Evolutionary conservation across 2,329 filamentous ascomycete species (phyloP).

Genomic region (Tolypocladium inflatum): DNA sequence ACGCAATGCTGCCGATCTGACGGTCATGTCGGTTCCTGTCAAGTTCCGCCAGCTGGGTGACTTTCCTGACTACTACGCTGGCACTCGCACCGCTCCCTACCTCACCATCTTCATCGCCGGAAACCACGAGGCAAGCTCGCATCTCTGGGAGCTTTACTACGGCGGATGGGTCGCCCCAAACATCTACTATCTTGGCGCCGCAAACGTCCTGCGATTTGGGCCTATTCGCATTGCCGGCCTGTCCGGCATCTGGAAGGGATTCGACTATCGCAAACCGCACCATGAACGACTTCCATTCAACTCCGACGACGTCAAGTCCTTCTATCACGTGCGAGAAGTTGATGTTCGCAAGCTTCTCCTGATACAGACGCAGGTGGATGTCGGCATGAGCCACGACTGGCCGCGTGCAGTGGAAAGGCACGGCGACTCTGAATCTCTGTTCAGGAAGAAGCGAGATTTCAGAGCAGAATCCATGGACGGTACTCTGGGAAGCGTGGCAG

Average conservation of each 20-base stretch:
- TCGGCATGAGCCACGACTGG: slow-evolving; percentile 95
- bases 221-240: slow-evolving; percentile 80
- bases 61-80: slow-evolving; percentile 91
- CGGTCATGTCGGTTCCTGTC: slow-evolving; percentile 77
- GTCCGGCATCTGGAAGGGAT: slow-evolving; percentile 91
- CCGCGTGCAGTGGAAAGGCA: slow-evolving; percentile 72
- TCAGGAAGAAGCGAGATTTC: slow-evolving; percentile 65
- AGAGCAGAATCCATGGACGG: slow-evolving; percentile 66
- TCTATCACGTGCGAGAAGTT: slow-evolving; percentile 84
- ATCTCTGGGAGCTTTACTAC: slow-evolving; percentile 89
- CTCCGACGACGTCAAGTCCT: slow-evolving; percentile 62
- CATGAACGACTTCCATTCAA: slow-evolving; percentile 81
- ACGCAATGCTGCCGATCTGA: slow-evolving; percentile 80
- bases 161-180: slow-evolving; percentile 95
- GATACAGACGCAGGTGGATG: slow-evolving; percentile 76
- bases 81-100: slow-evolving; percentile 66
- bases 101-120: slow-evolving; percentile 88
- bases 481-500: slow-evolving; percentile 69
- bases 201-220: slow-evolving; percentile 78
- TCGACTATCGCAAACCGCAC: slow-evolving; percentile 77
- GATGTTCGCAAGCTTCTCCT: slow-evolving; percentile 86
- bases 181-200: slow-evolving; percentile 93
- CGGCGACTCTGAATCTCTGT: slow-evolving; percentile 61
- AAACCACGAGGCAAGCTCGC: slow-evolving; percentile 88
- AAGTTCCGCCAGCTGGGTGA: slow-evolving; percentile 87